These are phyloP conservation scores for Aspergillus sparsus DNA, from an alignment of 495 filamentous ascomycete species.

Conservation along the genomic window DNA sequence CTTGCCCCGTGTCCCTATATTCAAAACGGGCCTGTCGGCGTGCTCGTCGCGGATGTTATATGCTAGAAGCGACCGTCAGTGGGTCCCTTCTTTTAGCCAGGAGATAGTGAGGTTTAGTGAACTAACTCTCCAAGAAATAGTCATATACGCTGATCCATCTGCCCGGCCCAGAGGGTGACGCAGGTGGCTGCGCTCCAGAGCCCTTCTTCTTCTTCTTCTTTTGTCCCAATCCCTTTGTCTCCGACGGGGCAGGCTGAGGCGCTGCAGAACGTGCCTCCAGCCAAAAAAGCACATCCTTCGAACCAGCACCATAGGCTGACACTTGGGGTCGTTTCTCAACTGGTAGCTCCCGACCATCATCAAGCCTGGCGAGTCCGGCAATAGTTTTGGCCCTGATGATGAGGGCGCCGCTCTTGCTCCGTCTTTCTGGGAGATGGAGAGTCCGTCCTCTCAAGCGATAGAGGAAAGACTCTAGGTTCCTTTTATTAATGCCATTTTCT, in stretches of 20 bases:
- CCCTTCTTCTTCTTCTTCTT: conserved; percentile 34
- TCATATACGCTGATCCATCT: conserved; percentile 51
- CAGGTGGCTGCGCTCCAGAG: conserved; percentile 28
- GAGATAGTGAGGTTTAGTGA: not conserved
- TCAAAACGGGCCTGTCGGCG: conserved; percentile 61
- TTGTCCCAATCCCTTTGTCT: conserved; percentile 6
- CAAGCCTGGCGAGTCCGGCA: conserved; percentile 41
- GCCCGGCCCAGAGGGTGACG: conserved; percentile 24
- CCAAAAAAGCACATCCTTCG: conserved; percentile 51
- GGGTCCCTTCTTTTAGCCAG: not conserved
- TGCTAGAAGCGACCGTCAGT: conserved; percentile 24
- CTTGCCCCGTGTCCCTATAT: conserved; percentile 58
- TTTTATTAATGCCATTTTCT: conserved; percentile 12
- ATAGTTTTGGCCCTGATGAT: conserved; percentile 45
- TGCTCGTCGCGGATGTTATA: conserved; percentile 42
- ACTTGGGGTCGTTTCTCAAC: conserved; percentile 36
- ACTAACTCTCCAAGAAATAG: conserved; percentile 52
- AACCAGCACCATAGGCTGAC: conserved; percentile 33
- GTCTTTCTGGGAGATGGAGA: conserved; percentile 37
- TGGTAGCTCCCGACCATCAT: conserved; percentile 35
- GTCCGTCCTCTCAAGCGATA: conserved; percentile 42
- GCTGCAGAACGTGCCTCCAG: conserved; percentile 20
- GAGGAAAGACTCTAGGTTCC: conserved; percentile 46
- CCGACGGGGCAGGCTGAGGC: conserved; percentile 12
- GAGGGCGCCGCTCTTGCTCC: conserved; percentile 35